These are phyloP conservation scores for Cubamyces lactineus DNA, from an alignment of 768 basidiomycete species.

Conservation along the genomic window DNA sequence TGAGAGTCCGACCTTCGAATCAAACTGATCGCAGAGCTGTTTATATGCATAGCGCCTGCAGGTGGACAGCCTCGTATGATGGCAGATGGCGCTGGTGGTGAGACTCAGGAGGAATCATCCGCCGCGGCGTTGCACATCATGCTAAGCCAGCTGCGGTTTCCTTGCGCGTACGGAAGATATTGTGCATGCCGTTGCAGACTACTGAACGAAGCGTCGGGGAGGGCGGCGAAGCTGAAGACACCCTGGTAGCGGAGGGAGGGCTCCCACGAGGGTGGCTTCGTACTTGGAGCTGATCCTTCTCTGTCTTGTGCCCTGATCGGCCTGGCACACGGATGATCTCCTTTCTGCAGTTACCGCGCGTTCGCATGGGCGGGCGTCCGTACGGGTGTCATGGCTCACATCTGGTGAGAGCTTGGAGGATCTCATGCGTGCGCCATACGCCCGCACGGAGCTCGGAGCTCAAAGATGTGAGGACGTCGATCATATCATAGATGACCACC, in stretches of 20 bases:
- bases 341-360: background rate
- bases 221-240: background rate
- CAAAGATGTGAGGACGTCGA: background rate
- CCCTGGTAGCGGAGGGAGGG: background rate
- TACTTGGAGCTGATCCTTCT: slow-evolving; percentile 15
- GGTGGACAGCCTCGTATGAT: slow-evolving; percentile 4
- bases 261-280: slow-evolving; percentile 8
- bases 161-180: too few relatives aligned
- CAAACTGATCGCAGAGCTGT: slow-evolving; percentile 11
- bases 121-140: too few relatives aligned
- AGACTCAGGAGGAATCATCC: too few relatives aligned
- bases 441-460: too few relatives aligned
- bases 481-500: slow-evolving; percentile 6
- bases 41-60: slow-evolving; percentile 7
- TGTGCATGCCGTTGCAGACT: too few relatives aligned
- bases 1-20: slow-evolving; percentile 1
- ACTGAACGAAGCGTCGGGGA: background rate
- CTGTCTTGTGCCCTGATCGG: slow-evolving; percentile 8
- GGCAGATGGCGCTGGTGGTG: background rate
- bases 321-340: slow-evolving; percentile 7
- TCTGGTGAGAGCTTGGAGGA: background rate
- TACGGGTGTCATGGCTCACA: background rate
- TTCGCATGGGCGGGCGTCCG: background rate
- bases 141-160: too few relatives aligned
- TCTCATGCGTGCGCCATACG: too few relatives aligned